These are phyloP conservation scores for Aspergillus quadricinctus DNA, from an alignment of 2,329 filamentous ascomycete species.

Conservation along the genomic window DNA sequence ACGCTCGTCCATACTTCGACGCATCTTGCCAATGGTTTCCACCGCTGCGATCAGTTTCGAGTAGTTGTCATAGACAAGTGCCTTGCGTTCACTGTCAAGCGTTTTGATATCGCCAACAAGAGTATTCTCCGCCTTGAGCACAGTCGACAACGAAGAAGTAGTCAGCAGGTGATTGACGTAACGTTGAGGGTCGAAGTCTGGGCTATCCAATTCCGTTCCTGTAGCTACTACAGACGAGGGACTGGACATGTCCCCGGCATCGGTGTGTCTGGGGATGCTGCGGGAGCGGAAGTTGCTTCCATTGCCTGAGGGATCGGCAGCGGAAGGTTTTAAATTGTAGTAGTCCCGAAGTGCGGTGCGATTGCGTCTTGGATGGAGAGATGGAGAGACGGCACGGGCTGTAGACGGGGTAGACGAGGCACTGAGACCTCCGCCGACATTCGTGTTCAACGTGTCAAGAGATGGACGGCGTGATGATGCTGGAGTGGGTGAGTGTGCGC, in stretches of 20 bases:
- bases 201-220: constrained; percentile 64
- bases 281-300: constrained; percentile 25
- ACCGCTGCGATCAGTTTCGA: constrained; percentile 95
- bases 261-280: constrained; percentile 40
- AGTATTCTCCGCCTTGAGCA: constrained; percentile 43
- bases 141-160: constrained; percentile 39
- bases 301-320: constrained; percentile 30
- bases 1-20: constrained; percentile 44
- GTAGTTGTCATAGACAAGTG: constrained; percentile 97
- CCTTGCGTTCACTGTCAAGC: constrained; percentile 93
- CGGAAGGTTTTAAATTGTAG: constrained; percentile 70
- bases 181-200: constrained; percentile 66
- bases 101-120: constrained; percentile 70
- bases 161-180: constrained; percentile 44
- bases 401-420: constrained; percentile 31
- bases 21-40: constrained; percentile 79
- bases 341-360: constrained; percentile 87
- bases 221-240: constrained; percentile 24
- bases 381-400: constrained; percentile 40
- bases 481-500: constrained; percentile 55
- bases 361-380: constrained; percentile 55
- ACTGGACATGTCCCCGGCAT: constrained; percentile 37
- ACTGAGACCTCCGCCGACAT: constrained; percentile 46
- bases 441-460: constrained; percentile 61
- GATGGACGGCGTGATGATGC: constrained; percentile 73